phyloP scores from a whole-genome alignment of 2,329 filamentous ascomycete genomes.

The Leptographium lundbergii region DNA sequence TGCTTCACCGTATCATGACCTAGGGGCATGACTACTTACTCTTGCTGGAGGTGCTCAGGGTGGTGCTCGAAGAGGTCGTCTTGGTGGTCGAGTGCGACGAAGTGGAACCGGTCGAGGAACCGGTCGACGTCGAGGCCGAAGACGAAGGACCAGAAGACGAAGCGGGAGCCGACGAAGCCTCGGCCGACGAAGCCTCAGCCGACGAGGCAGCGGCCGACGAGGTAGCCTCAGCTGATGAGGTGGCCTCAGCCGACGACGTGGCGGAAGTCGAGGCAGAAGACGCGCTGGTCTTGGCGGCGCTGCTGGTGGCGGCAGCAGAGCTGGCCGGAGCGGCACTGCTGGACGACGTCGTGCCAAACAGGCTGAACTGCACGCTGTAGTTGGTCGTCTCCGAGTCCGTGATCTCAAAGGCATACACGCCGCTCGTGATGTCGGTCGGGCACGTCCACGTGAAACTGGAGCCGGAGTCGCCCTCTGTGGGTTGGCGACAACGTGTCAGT shows the following conservation, averaged over 20 bases:
- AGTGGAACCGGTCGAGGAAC: background rate
- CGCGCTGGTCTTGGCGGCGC: background rate
- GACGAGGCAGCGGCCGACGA: background rate
- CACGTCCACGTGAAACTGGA: constrained; percentile 27
- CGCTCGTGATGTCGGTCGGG: constrained; percentile 21
- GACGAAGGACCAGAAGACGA: background rate
- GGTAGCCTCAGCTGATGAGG: constrained; percentile 3
- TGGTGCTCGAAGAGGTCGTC: background rate
- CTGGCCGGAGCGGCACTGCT: constrained; percentile 12
- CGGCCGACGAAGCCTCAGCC: constrained; percentile 5
- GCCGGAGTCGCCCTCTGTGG: constrained; percentile 21
- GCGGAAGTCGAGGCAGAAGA: background rate
- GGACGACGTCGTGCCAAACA: constrained; percentile 13
- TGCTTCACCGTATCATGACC: background rate
- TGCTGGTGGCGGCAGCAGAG: constrained; percentile 1
- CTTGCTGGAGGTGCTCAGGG: constrained; percentile 1
- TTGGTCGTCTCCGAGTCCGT: constrained; percentile 25
- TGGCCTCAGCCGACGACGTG: background rate
- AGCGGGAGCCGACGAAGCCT: background rate
- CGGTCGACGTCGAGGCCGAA: background rate
- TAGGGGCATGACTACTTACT: background rate
- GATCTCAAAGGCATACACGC: constrained; percentile 34
- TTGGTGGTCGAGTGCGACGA: background rate
- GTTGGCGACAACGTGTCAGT: background rate
- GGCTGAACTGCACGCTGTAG: constrained; percentile 29